phyloP scores from a whole-genome alignment of 2,329 filamentous ascomycete species.

The Eutypella sp. region DNA sequence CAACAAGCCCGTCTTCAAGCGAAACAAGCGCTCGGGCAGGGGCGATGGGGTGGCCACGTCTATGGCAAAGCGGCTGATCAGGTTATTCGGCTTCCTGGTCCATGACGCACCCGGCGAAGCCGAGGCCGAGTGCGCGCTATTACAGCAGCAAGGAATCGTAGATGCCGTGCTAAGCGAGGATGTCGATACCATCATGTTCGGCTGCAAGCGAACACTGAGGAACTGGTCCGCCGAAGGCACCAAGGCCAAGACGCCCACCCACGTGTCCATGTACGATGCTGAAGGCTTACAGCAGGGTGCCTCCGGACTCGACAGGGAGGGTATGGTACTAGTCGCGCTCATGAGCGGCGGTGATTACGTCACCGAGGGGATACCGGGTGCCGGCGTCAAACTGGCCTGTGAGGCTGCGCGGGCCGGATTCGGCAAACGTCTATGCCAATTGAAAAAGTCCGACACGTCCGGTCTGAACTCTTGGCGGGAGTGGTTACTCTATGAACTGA shows the following conservation, averaged over 20 bases:
- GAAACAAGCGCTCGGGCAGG: constrained; percentile 68
- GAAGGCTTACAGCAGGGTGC: constrained; percentile 43
- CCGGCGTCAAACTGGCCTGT: constrained; percentile 81
- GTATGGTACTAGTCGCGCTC: constrained; percentile 89
- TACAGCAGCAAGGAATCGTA: constrained; percentile 77
- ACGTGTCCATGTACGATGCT: constrained; percentile 76
- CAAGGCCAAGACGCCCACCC: constrained; percentile 67
- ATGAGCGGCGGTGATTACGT: constrained; percentile 96
- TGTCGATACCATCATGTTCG: constrained; percentile 97
- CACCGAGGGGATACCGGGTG: constrained; percentile 80
- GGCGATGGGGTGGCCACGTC: constrained; percentile 65
- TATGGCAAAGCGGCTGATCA: constrained; percentile 77
- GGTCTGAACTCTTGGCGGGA: constrained; percentile 68
- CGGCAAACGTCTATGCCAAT: constrained; percentile 65
- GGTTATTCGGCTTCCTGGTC: constrained; percentile 75
- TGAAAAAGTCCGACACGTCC: constrained; percentile 54
- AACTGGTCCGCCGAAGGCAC: constrained; percentile 76
- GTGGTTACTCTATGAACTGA: constrained; percentile 67
- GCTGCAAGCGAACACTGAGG: constrained; percentile 70
- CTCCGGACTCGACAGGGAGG: constrained; percentile 69
- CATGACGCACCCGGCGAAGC: constrained; percentile 92
- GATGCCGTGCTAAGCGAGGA: constrained; percentile 95
- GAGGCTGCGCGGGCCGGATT: constrained; percentile 88
- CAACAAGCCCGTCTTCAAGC: constrained; percentile 80
- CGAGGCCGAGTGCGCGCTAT: constrained; percentile 87